Evolutionary conservation across 306 rosid genomes (phyloP).

Genomic region (Acacia melanoxylon): DNA sequence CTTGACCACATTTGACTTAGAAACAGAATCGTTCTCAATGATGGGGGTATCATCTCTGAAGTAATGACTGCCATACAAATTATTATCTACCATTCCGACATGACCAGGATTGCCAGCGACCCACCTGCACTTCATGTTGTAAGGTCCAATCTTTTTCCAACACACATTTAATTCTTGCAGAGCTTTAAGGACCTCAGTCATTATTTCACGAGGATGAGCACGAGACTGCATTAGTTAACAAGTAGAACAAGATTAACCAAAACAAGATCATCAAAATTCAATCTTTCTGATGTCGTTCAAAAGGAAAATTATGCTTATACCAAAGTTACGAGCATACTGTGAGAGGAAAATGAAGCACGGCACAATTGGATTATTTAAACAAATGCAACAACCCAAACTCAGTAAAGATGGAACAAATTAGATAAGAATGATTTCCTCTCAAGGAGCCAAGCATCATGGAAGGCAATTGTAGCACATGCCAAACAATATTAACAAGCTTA

Average conservation of each 20-base stretch:
- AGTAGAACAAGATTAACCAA: constrained; percentile 11
- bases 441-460: constrained; percentile 7
- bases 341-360: neutral
- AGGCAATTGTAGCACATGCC: constrained; percentile 16
- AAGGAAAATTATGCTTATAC: neutral
- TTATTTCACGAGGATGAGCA: constrained; percentile 95
- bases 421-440: constrained; percentile 28
- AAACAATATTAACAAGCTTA: constrained; percentile 1
- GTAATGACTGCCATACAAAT: constrained; percentile 42
- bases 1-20: constrained; percentile 72
- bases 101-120: constrained; percentile 53
- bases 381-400: constrained; percentile 2
- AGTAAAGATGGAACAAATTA: constrained; percentile 21
- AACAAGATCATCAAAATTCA: constrained; percentile 26
- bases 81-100: constrained; percentile 68
- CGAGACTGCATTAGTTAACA: constrained; percentile 55
- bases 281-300: neutral
- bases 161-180: constrained; percentile 84
- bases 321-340: neutral
- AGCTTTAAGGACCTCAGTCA: constrained; percentile 93
- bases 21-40: constrained; percentile 56
- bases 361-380: constrained; percentile 20
- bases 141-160: constrained; percentile 97
- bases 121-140: constrained; percentile 97
- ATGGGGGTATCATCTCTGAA: constrained; percentile 58